Conservation (phyloP, 805 yeast species). For the Kuraishia ogatae region DNA sequence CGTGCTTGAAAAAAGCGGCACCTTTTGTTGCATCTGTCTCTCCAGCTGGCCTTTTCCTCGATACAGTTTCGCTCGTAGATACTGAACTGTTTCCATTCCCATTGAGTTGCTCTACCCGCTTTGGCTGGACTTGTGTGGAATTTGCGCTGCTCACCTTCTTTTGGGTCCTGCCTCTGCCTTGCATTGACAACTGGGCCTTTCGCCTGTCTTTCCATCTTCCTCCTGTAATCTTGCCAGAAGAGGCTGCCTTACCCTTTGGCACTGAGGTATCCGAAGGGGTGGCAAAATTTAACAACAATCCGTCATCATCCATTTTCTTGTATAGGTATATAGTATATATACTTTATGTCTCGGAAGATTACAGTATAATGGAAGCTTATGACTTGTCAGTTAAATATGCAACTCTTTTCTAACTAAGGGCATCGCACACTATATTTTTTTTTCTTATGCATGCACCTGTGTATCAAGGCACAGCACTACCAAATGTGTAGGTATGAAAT, state of each 20-base stretch:
- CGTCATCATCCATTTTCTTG: conserved; percentile 45
- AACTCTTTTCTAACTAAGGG: neutral
- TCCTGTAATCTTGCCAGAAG: conserved; percentile 40
- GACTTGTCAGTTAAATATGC: neutral
- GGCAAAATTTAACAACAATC: conserved; percentile 68
- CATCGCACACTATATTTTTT: neutral
- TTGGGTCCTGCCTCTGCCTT: conserved; percentile 30
- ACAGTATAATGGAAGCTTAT: too few relatives aligned
- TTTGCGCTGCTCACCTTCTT: conserved; percentile 9
- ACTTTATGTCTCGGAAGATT: neutral
- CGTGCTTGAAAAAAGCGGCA: conserved; percentile 16
- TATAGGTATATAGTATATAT: too few relatives aligned
- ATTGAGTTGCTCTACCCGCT: conserved; percentile 1
- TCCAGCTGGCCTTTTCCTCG: neutral
- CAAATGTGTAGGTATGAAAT: neutral
- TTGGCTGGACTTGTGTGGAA: conserved; percentile 6
- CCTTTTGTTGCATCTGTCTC: conserved; percentile 1
- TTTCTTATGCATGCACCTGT: neutral
- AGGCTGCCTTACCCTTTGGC: conserved; percentile 14
- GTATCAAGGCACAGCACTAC: neutral
- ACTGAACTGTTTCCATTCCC: neutral
- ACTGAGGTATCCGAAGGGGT: conserved; percentile 24
- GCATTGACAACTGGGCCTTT: conserved; percentile 41
- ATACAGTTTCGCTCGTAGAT: neutral
- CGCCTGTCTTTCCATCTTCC: conserved; percentile 83